Percentiles rank a stretch among this genome's conserved stretches.
phyloP scores from a whole-genome alignment of 805 yeast species.

The Starmerella roubikii region DNA sequence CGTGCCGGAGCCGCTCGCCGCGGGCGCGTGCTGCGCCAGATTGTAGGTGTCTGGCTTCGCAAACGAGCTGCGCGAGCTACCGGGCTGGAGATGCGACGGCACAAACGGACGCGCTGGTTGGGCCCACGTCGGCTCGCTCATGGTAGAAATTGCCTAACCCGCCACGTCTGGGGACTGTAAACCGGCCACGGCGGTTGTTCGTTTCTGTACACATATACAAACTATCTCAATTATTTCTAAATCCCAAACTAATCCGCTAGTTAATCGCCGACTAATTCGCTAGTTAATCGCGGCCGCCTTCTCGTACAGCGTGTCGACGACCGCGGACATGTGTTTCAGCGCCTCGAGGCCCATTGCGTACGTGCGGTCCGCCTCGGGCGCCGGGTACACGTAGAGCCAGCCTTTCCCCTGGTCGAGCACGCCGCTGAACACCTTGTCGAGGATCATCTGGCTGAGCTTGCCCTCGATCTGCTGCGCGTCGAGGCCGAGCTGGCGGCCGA shows the following conservation, averaged over 20 bases:
- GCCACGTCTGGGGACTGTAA: background rate
- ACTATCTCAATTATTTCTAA: too few relatives aligned
- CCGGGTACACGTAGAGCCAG: conserved; percentile 83
- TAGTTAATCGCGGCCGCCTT: conserved; percentile 71
- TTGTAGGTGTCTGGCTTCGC: conserved; percentile 14
- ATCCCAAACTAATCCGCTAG: too few relatives aligned
- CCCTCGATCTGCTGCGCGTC: conserved; percentile 84
- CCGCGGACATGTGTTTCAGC: conserved; percentile 72
- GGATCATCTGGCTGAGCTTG: conserved; percentile 87
- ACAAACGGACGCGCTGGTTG: conserved; percentile 17
- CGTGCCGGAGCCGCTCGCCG: background rate
- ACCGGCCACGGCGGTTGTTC: too few relatives aligned
- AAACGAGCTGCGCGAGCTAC: conserved; percentile 18
- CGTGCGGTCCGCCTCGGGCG: conserved; percentile 76
- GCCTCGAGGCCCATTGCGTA: conserved; percentile 80
- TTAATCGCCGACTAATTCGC: too few relatives aligned
- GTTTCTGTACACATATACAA: background rate
- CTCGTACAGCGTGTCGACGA: conserved; percentile 82
- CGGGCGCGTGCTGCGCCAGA: background rate
- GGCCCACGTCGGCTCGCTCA: conserved; percentile 16
- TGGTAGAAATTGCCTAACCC: too few relatives aligned
- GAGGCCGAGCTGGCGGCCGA: conserved; percentile 77
- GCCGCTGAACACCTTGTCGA: conserved; percentile 90
- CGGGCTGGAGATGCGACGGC: conserved; percentile 18
- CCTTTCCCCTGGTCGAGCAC: conserved; percentile 98